A percentile compares a stretch with the other conserved stretches of the same genome.
Conservation (phyloP, 768 basidiomycete species). For the Agaricus blazei region DNA sequence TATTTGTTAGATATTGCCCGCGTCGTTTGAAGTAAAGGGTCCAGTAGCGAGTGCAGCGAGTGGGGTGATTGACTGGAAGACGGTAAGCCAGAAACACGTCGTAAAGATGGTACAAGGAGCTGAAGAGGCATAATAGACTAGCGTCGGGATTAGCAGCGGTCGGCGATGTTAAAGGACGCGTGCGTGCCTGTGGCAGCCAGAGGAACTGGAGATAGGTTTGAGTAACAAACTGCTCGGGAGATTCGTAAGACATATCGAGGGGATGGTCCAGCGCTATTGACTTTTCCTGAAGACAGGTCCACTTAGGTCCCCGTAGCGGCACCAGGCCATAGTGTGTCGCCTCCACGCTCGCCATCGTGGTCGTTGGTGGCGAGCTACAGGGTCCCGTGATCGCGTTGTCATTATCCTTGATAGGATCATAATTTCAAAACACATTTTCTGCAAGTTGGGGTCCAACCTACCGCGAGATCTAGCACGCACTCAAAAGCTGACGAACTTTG, state of each 20-base stretch:
- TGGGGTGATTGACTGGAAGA: constrained; percentile 30
- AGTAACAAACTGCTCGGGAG: constrained; percentile 50
- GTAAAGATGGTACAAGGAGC: constrained; percentile 50
- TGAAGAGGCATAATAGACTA: constrained; percentile 71
- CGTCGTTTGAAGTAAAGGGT: constrained; percentile 59
- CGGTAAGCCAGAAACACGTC: constrained; percentile 39
- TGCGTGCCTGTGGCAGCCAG: constrained; percentile 68
- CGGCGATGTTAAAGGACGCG: background rate
- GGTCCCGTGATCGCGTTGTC: background rate
- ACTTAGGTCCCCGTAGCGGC: constrained; percentile 18
- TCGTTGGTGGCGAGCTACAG: no score
- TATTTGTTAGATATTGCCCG: constrained; percentile 56
- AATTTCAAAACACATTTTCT: no score
- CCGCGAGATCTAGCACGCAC: no score
- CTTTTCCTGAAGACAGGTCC: constrained; percentile 60
- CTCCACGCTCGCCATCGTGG: background rate
- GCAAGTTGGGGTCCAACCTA: no score
- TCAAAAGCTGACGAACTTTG: no score
- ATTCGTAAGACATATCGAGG: constrained; percentile 40
- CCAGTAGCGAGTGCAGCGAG: constrained; percentile 53
- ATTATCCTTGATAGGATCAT: background rate
- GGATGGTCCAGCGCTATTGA: constrained; percentile 52
- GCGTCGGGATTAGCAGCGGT: background rate
- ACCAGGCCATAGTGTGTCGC: background rate
- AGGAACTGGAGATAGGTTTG: constrained; percentile 73